Evolutionary conservation across 2,329 filamentous ascomycete species (phyloP), one percentile per base, ranked within the genome.

Genomic region (Chrysoporthe deuterocubensis): DNA sequence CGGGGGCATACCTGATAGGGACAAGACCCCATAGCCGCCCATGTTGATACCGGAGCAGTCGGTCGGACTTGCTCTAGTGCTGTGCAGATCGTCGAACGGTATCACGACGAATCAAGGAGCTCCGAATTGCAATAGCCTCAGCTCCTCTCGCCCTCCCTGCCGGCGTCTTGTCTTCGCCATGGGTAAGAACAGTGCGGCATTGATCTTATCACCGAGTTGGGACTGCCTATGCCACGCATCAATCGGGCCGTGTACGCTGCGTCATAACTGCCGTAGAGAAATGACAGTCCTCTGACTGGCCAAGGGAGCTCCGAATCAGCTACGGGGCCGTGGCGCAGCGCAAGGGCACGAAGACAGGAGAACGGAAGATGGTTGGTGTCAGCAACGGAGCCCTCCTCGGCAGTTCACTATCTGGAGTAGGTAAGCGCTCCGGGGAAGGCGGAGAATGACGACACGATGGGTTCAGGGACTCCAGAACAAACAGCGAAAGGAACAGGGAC

Each of bases 81-180:
- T 16, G 26, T 26, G 50, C 21, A 54, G 50, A 54, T 54, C 50
- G 21, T 57, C 54, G 34, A 57, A 26, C 32, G 34, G 34, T 32
- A 57, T n/a, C 32, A 57, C 6, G 54, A 26, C 54, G 54, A 57
- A 57, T 57, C 54, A 57, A 57, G 32, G 34, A 40, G 32, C 14
- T 18, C 16, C 13, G 14, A n/a, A 57, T 57, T 57, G 34, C 21
- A 32, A 54, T 54, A 34, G 26, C 50, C 11, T 54, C 50, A 54
- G 26, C 50, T 54, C 50, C 50, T 54, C 32, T 26, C 11, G 50
- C 50, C 13, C 7, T 21, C 26, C n/a, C 32, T 21, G 50, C 50
- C 14, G 32, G 50, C 50, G 16, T 14, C 7, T 32, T 32, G 9
- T 1, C 21, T 1, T 9, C 7, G 9, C 44, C 5, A 50, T 21